phyloP scores from a whole-genome alignment of 2,329 filamentous ascomycete species.

The Fusarium sacchari region DNA sequence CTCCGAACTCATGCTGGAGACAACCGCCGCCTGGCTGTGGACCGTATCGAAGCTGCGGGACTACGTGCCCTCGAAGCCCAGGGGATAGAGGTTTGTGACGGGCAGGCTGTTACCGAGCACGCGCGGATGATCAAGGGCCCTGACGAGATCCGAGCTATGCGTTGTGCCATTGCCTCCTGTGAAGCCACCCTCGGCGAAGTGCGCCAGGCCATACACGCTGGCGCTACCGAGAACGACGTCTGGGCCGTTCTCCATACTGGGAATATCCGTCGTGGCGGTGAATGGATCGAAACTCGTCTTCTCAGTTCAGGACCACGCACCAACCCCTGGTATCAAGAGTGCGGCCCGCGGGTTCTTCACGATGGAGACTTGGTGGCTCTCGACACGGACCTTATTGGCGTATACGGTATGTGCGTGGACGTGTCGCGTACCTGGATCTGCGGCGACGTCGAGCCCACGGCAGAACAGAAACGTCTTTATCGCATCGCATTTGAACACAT shows the following conservation, averaged over 20 bases:
- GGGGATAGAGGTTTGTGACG: not conserved
- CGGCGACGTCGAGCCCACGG: accelerated
- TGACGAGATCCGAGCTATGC: not conserved
- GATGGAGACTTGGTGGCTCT: not conserved
- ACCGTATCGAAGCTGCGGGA: not conserved
- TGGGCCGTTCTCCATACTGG: not conserved
- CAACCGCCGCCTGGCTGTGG: not conserved
- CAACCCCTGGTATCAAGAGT: not conserved
- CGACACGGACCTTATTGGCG: not conserved
- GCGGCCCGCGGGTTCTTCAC: accelerated
- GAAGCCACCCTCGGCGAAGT: not conserved
- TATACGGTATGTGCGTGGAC: not conserved
- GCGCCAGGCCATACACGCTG: not conserved
- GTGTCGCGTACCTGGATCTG: not conserved
- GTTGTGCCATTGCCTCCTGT: not conserved
- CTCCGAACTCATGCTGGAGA: not conserved
- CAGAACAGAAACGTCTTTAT: not conserved
- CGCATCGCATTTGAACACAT: not conserved
- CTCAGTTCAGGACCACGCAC: not conserved
- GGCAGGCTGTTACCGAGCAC: not conserved
- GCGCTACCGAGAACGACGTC: not conserved
- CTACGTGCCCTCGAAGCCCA: not conserved
- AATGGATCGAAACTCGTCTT: not conserved
- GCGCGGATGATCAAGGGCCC: not conserved
- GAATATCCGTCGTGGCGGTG: not conserved